Evolutionary conservation across 2,329 filamentous ascomycete species (phyloP).

Genomic region (Colletotrichum coccodes): DNA sequence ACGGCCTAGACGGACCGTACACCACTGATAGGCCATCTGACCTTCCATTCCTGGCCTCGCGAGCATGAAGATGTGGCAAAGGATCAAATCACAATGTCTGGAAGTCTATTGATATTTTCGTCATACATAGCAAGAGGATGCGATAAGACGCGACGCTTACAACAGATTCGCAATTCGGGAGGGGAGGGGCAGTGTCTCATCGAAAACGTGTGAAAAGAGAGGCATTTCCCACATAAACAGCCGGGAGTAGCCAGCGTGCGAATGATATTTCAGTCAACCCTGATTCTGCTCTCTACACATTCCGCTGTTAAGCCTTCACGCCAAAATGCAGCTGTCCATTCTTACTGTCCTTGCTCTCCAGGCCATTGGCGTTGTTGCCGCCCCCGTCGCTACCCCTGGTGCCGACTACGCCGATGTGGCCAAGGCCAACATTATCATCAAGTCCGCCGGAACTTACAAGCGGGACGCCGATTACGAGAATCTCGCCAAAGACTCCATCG

Average conservation of each 20-base stretch:
- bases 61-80: background rate
- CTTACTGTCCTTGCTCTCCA: constrained; percentile 14
- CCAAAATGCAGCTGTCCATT: constrained; percentile 13
- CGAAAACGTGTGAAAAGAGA: too few relatives aligned
- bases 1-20: background rate
- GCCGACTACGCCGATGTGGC: constrained; percentile 11
- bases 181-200: background rate
- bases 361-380: constrained; percentile 20
- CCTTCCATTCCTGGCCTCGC: background rate
- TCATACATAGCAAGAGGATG: too few relatives aligned
- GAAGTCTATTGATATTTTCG: too few relatives aligned
- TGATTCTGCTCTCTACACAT: too few relatives aligned
- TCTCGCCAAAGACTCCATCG: constrained; percentile 1
- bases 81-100: too few relatives aligned
- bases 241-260: background rate
- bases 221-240: background rate
- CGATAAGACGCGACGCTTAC: background rate
- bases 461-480: background rate
- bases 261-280: too few relatives aligned
- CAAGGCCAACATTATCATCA: constrained; percentile 8
- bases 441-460: constrained; percentile 11
- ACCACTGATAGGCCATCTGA: background rate
- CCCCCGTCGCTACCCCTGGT: background rate
- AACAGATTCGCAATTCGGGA: background rate
- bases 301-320: background rate